phyloP scores from a whole-genome alignment of 805 yeast species.

The Huiozyma sinensis region DNA sequence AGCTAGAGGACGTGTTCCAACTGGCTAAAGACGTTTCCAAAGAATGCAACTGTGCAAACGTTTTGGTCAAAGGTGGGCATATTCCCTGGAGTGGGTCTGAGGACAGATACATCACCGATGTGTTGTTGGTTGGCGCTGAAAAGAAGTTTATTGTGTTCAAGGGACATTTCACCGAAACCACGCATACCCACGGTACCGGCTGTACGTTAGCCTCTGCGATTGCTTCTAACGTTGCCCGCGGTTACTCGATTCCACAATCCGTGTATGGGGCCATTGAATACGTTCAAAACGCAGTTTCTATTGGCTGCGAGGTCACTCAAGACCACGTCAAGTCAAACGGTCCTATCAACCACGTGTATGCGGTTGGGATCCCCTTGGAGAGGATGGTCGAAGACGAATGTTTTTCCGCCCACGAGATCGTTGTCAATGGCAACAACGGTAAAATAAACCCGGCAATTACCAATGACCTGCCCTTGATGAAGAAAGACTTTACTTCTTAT shows the following conservation, averaged over 20 bases:
- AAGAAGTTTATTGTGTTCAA: conserved; percentile 34
- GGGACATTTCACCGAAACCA: conserved; percentile 36
- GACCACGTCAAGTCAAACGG: conserved; percentile 47
- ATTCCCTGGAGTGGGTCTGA: conserved; percentile 33
- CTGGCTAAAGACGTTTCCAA: conserved; percentile 33
- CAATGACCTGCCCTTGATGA: conserved; percentile 4
- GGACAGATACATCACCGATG: conserved; percentile 37
- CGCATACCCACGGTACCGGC: conserved; percentile 80
- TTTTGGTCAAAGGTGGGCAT: conserved; percentile 79
- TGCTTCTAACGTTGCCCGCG: conserved; percentile 61
- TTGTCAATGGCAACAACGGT: neutral
- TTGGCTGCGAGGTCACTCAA: conserved; percentile 28
- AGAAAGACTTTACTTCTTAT: conserved; percentile 35
- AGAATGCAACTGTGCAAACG: conserved; percentile 36
- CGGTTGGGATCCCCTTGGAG: conserved; percentile 27
- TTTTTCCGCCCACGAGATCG: conserved; percentile 17
- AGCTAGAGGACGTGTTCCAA: conserved; percentile 32
- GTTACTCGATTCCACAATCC: conserved; percentile 36
- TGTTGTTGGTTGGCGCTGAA: conserved; percentile 37
- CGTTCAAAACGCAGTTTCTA: conserved; percentile 53
- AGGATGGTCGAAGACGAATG: conserved; percentile 27
- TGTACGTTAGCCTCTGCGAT: conserved; percentile 79
- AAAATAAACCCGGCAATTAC: neutral
- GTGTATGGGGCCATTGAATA: conserved; percentile 50
- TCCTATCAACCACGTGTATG: conserved; percentile 60